These are phyloP conservation scores for Penicillium coprophilum DNA, from an alignment of 495 filamentous ascomycete genomes.

Conservation along the genomic window DNA sequence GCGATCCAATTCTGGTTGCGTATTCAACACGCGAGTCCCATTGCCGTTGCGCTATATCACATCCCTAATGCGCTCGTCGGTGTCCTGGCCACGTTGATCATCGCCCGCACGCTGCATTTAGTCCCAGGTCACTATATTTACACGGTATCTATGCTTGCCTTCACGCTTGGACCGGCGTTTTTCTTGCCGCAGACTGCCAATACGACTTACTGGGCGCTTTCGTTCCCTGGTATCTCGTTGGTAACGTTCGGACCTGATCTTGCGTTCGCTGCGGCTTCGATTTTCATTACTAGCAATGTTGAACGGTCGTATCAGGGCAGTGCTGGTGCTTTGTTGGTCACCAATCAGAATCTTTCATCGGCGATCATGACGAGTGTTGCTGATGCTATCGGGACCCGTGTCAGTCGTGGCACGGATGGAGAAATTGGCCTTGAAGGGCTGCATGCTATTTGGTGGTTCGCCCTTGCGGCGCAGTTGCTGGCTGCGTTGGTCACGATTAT, in stretches of 20 bases:
- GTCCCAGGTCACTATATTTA: slow-evolving; percentile 50
- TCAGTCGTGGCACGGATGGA: slow-evolving; percentile 34
- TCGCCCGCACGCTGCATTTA: slow-evolving; percentile 41
- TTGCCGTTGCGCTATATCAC: slow-evolving; percentile 42
- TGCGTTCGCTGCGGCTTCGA: slow-evolving; percentile 33
- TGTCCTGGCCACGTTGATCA: slow-evolving; percentile 43
- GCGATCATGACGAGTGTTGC: slow-evolving; percentile 47
- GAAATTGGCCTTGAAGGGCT: slow-evolving; percentile 41
- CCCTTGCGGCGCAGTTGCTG: slow-evolving; percentile 34
- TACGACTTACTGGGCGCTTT: slow-evolving; percentile 33
- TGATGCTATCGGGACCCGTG: slow-evolving; percentile 44
- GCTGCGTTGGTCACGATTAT: slow-evolving; percentile 41
- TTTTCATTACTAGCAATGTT: slow-evolving; percentile 35
- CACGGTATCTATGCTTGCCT: slow-evolving; percentile 30
- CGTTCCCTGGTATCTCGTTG: slow-evolving; percentile 27
- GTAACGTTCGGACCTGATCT: slow-evolving; percentile 35
- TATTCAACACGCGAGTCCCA: slow-evolving; percentile 37
- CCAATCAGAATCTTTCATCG: slow-evolving; percentile 31
- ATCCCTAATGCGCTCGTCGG: slow-evolving; percentile 45
- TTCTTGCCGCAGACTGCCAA: slow-evolving; percentile 32
- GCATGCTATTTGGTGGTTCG: slow-evolving; percentile 51
- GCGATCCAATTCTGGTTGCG: slow-evolving; percentile 49
- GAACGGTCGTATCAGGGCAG: slow-evolving; percentile 30
- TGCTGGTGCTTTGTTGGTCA: slow-evolving; percentile 31
- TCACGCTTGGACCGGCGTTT: slow-evolving; percentile 32